A percentile compares a stretch with the other conserved stretches of the same genome.
These are phyloP conservation scores for Globisporangium cylindrosporum DNA, from an alignment of 352 stramenopile species.

Conservation along the genomic window DNA sequence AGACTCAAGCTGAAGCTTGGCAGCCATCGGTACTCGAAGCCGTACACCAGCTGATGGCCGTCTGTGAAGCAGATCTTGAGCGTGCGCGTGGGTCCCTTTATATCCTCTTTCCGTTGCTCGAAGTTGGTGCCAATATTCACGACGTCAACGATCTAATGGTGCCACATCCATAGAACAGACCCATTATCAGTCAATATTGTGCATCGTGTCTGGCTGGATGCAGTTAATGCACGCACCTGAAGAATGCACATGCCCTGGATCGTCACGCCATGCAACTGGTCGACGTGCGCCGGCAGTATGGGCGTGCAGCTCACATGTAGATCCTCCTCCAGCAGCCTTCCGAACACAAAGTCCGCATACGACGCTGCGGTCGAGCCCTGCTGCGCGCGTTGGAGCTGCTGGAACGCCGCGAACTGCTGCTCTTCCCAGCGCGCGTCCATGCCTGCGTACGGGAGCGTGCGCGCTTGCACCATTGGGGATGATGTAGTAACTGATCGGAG, in stretches of 20 bases:
- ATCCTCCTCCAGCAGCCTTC: constrained; percentile 58
- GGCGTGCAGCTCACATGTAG: constrained; percentile 65
- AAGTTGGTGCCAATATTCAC: constrained; percentile 78
- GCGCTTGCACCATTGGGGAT: constrained; percentile 12
- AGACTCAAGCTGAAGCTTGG: constrained; percentile 52
- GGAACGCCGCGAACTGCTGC: constrained; percentile 41
- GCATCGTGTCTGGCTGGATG: too few relatives aligned
- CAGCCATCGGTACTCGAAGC: constrained; percentile 68
- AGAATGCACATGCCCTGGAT: constrained; percentile 72
- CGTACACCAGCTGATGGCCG: constrained; percentile 67
- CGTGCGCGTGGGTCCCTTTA: constrained; percentile 54
- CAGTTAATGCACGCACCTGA: constrained; percentile 34
- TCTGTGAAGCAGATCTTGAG: constrained; percentile 85
- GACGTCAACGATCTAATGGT: constrained; percentile 64
- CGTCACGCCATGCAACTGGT: constrained; percentile 42
- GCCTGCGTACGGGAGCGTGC: constrained; percentile 50
- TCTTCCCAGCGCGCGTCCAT: constrained; percentile 57
- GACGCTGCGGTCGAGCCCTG: constrained; percentile 10
- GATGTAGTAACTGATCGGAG: not conserved
- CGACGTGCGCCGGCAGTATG: constrained; percentile 48
- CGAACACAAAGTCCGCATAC: constrained; percentile 55
- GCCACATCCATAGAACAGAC: not conserved
- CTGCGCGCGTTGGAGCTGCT: constrained; percentile 16
- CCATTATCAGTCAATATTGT: not conserved
- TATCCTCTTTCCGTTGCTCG: constrained; percentile 67